Conservation (phyloP, 208 protist species). For the Sergeia podlipaevii region DNA sequence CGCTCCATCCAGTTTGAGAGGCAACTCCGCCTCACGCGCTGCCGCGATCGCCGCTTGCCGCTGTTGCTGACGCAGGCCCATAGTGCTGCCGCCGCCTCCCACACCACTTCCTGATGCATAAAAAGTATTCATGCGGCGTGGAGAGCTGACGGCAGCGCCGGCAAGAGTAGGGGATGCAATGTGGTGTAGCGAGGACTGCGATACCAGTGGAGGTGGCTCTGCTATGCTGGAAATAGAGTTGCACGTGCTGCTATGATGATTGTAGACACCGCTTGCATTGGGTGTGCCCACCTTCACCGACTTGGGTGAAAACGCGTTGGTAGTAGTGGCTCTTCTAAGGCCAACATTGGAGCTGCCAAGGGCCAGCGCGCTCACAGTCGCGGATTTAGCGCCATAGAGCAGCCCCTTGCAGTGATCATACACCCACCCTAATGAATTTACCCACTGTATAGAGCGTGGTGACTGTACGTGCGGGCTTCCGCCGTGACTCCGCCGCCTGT, state of each 20-base stretch:
- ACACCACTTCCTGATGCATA: background rate
- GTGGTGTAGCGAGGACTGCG: background rate
- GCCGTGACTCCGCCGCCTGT: too few relatives aligned
- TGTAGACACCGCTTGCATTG: background rate
- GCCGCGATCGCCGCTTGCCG: background rate
- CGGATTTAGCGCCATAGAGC: background rate
- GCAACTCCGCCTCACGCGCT: background rate
- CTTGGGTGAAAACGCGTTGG: background rate
- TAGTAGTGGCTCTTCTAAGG: background rate
- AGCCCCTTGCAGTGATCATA: constrained; percentile 25
- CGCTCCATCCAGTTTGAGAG: constrained; percentile 19
- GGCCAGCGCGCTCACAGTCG: background rate
- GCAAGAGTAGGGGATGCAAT: constrained; percentile 7
- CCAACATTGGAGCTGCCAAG: background rate
- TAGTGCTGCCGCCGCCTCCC: background rate
- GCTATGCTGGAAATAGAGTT: background rate
- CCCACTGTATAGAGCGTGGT: constrained; percentile 10
- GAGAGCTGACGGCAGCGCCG: background rate
- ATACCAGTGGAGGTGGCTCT: background rate
- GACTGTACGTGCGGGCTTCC: background rate
- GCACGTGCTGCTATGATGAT: background rate
- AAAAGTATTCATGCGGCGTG: background rate
- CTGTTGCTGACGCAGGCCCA: background rate
- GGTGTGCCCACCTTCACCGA: background rate
- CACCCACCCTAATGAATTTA: constrained; percentile 34